Evolutionary conservation across 2,329 filamentous ascomycete genomes (phyloP).

Genomic region (Fusarium nisikadoi): DNA sequence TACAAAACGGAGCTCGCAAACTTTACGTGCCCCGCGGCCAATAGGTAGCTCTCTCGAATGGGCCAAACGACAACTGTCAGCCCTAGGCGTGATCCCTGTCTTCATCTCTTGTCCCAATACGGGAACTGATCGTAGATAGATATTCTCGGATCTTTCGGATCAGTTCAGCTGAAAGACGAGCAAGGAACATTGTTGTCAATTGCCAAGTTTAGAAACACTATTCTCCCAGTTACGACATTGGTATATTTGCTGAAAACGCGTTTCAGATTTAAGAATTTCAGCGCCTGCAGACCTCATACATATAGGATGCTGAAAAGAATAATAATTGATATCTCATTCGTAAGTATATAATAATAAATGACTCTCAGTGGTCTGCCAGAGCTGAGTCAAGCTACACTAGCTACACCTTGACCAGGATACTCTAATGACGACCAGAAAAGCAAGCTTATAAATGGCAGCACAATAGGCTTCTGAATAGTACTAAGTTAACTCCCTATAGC

Average conservation of each 20-base stretch:
- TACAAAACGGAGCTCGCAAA: background rate
- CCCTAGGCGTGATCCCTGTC: background rate
- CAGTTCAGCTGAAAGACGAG: background rate
- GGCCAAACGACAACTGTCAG: background rate
- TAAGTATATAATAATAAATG: background rate
- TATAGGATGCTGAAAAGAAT: background rate
- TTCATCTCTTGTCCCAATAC: background rate
- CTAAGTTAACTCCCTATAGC: background rate
- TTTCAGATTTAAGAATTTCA: background rate
- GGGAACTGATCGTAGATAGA: background rate
- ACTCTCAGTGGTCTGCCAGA: background rate
- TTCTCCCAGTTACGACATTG: background rate
- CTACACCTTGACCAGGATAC: background rate
- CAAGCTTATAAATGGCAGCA: background rate
- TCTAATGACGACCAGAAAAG: background rate
- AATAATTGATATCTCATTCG: background rate
- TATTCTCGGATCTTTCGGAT: background rate
- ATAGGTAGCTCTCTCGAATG: accelerated
- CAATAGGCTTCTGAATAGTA: accelerated
- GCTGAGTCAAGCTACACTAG: background rate
- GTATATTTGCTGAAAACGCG: background rate
- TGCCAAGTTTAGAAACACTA: background rate
- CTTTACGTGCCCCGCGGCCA: background rate
- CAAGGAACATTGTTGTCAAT: too few relatives aligned
- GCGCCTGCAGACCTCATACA: background rate